phyloP scores from a whole-genome alignment of 257 asterid species.

The Solanum ossicruentum region DNA sequence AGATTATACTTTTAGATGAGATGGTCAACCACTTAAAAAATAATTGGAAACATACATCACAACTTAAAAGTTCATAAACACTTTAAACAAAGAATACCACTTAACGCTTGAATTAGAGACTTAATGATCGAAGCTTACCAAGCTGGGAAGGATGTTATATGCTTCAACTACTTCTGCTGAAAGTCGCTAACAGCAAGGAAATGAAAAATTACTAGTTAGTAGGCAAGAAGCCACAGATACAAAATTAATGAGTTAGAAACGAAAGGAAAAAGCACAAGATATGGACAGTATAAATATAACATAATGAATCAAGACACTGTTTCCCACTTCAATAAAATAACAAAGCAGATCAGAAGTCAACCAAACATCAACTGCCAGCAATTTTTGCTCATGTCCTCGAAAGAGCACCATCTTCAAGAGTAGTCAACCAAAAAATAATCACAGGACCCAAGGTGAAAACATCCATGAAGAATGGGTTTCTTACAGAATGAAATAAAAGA shows the following conservation, averaged over 20 bases:
- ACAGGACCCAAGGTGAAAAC: neutral
- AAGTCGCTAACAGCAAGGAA: slow-evolving; percentile 30
- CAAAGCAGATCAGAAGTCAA: neutral
- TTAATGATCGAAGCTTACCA: slow-evolving; percentile 37
- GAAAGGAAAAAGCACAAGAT: neutral
- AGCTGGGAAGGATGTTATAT: slow-evolving; percentile 68
- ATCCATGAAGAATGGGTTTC: neutral
- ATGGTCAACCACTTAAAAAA: neutral
- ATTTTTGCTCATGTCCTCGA: neutral
- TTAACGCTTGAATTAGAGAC: neutral
- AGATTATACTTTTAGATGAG: neutral
- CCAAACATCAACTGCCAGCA: neutral
- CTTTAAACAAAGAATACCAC: neutral
- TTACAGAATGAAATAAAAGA: neutral
- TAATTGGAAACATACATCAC: neutral
- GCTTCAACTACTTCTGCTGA: slow-evolving; percentile 74
- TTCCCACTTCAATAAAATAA: neutral
- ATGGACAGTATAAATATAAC: neutral
- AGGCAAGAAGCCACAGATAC: neutral
- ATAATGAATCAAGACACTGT: neutral
- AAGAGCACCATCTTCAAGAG: neutral
- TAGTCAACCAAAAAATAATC: neutral
- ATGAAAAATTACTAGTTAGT: neutral
- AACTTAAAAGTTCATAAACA: neutral
- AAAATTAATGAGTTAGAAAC: neutral